These are phyloP conservation scores for Paramecium tetraurelia DNA, from an alignment of 73 alveolate species.

Conservation along the genomic window DNA sequence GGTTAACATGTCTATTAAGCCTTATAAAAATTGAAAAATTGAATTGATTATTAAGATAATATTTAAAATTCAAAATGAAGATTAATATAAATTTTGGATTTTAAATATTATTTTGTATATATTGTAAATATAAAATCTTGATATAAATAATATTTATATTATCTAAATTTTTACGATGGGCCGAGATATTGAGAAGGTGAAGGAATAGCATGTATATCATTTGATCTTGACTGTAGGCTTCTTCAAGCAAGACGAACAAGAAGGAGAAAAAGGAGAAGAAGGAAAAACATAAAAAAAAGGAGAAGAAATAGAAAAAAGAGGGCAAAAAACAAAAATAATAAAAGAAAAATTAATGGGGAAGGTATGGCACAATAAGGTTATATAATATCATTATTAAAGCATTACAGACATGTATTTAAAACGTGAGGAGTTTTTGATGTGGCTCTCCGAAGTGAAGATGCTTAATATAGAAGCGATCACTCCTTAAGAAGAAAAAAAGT, in stretches of 20 bases:
- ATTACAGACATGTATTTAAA: constrained; percentile 41
- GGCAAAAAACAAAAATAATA: background rate
- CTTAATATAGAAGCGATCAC: constrained; percentile 43
- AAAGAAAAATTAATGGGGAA: constrained; percentile 9
- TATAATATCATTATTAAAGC: background rate
- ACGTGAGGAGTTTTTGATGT: constrained; percentile 54
- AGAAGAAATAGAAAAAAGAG: background rate
- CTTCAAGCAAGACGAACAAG: background rate
- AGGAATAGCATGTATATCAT: background rate
- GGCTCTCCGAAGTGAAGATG: constrained; percentile 51
- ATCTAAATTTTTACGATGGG: background rate
- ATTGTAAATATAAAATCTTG: constrained; percentile 11
- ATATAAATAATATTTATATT: background rate
- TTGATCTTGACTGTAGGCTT: background rate
- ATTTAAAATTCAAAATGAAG: background rate
- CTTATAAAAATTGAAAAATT: background rate
- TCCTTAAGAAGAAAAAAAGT: constrained; percentile 37
- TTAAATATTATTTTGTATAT: background rate
- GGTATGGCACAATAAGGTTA: constrained; percentile 28
- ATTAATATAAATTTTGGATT: background rate
- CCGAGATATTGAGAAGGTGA: background rate
- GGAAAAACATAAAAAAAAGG: background rate
- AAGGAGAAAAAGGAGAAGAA: constrained; percentile 23
- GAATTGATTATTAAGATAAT: background rate
- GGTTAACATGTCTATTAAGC: background rate